phyloP scores from a whole-genome alignment of 2,329 filamentous ascomycete genomes.

The Colletotrichum brevisporum region DNA sequence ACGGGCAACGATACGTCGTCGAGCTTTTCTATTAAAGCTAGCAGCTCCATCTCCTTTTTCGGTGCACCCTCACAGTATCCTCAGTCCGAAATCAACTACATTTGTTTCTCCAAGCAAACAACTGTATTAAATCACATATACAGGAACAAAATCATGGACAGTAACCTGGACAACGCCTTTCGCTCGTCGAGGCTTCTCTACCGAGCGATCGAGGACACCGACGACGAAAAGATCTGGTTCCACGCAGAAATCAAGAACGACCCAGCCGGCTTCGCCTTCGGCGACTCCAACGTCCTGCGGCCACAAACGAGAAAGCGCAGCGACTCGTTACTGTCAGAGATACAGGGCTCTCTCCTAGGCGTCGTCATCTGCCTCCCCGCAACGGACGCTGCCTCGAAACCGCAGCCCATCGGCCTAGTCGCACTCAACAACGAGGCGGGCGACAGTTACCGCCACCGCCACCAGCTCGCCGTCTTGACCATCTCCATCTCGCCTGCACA shows the following conservation, averaged over 20 bases:
- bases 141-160: background rate
- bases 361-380: background rate
- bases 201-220: conserved; percentile 10
- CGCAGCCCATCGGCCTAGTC: background rate
- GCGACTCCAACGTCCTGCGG: conserved; percentile 3
- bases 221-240: conserved; percentile 9
- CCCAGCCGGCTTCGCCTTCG: background rate
- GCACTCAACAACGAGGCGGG: conserved; percentile 18
- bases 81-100: background rate
- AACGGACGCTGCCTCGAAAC: background rate
- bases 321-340: background rate
- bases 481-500: conserved; percentile 52
- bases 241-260: conserved; percentile 8
- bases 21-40: no score
- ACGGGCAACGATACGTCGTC: no score
- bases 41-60: no score
- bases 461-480: conserved; percentile 45
- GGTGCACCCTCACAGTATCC: no score
- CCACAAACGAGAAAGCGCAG: background rate
- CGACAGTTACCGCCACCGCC: conserved; percentile 3
- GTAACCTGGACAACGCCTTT: background rate
- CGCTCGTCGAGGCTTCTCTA: background rate
- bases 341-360: background rate
- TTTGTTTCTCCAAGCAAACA: background rate
- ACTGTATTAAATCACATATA: background rate